Evolutionary conservation across 106 monocot genomes (phyloP), one percentile per base, ranked within the genome.

Genomic region (Chionographis japonica): DNA sequence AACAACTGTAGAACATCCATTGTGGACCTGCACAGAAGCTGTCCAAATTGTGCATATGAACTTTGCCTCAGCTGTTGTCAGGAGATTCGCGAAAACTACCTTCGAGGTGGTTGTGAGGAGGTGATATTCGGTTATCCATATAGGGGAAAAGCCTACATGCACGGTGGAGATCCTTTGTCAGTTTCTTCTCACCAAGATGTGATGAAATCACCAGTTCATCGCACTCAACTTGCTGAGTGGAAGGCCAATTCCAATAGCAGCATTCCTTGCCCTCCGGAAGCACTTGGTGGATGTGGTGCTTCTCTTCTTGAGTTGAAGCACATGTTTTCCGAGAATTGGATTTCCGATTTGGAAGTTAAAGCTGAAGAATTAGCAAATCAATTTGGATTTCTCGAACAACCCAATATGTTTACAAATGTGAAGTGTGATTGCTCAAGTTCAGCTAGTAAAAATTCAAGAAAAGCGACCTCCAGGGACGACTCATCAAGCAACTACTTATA

Each of bases 1-100:
- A 69, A 92, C 61, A 73, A 83, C 39, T 92, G 88, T 43, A 78
- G 62, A 50, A 92, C 88, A 49, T 88, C 85, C n/a, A 92, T 92
- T 67, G 51, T 75, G 37, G 92, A 92, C 59, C 64, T 88, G 51
- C 82, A 88, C 60, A 72, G 88, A 77, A 81, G 75, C 71, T 92
- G 88, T 65, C 53, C 69, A 37, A 70, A 16, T 41, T 92, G 92
- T 68, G 67, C 76, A 9, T 92, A 85, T 76, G 92, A 92, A 50
- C 60, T 92, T n/a, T 92, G 92, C 67, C 69, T 92, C 17, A 68
- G 37, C 20, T 92, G 92, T 60, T 88, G 85, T 40, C 65, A 58
- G 49, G 88, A 92, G 61, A 46, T 92, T 46, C 88, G 81, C 42
- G 72, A 63, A 61, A 65, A 70, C 49, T 63, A 67, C 14, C 59